Conservation (phyloP, 169 alveolate genomes). For the Besnoitia besnoiti region DNA sequence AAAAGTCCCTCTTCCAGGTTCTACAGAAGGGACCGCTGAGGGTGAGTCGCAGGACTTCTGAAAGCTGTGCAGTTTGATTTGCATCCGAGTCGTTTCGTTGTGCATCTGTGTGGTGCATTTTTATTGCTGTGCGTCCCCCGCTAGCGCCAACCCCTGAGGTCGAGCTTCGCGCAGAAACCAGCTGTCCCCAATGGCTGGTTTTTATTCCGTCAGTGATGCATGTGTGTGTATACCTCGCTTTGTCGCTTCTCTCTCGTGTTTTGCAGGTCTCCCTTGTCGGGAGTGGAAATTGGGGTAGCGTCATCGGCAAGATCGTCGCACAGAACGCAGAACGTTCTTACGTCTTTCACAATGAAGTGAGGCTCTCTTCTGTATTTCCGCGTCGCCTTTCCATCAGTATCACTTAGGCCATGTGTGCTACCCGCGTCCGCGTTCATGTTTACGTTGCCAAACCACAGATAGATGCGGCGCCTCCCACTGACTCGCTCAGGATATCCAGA, state of each 20-base stretch:
- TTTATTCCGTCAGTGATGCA: too few relatives aligned
- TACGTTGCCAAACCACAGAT: neutral
- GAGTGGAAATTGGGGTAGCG: slow-evolving; percentile 91
- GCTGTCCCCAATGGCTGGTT: too few relatives aligned
- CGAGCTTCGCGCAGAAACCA: neutral
- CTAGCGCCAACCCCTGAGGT: neutral
- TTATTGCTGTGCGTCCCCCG: too few relatives aligned
- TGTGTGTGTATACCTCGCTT: neutral
- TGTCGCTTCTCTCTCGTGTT: neutral
- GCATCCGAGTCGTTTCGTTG: neutral
- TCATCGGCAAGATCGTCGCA: slow-evolving; percentile 82
- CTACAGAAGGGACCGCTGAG: slow-evolving; percentile 65
- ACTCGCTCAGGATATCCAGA: neutral
- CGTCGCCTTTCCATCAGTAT: neutral
- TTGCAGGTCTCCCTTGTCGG: slow-evolving; percentile 84
- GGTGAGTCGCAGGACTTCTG: slow-evolving; percentile 49
- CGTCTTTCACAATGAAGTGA: slow-evolving; percentile 62
- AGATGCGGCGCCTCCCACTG: neutral
- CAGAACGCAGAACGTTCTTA: slow-evolving; percentile 66
- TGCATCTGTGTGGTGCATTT: neutral
- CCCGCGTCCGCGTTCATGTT: neutral
- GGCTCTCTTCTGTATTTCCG: neutral
- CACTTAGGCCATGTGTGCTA: neutral
- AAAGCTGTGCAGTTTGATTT: too few relatives aligned
- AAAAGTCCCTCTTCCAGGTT: slow-evolving; percentile 57